Percentiles rank a stretch among this genome's conserved stretches.
Evolutionary conservation across 306 rosid species (phyloP).

Genomic region (Castanea sativa): DNA sequence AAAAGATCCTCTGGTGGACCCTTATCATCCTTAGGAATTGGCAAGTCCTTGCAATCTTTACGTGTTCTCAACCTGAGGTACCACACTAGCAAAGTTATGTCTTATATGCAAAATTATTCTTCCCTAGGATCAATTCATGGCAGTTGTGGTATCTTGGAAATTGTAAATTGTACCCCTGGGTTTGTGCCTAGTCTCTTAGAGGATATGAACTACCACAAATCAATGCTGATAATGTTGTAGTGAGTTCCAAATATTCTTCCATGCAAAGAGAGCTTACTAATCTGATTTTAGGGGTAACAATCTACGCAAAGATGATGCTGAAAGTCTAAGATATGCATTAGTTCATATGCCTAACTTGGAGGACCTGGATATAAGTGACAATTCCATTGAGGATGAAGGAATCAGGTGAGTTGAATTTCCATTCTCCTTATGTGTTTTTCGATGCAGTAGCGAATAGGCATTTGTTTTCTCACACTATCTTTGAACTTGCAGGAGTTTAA

Average conservation of each 20-base stretch:
- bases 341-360: conserved; percentile 67
- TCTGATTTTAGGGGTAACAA: conserved; percentile 61
- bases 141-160: conserved; percentile 9
- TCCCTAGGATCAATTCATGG: conserved; percentile 6
- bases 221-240: not conserved
- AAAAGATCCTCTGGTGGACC: conserved; percentile 32
- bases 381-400: conserved; percentile 73
- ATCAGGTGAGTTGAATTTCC: conserved; percentile 54
- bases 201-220: conserved; percentile 14
- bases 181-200: not conserved
- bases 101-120: conserved; percentile 17
- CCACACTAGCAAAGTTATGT: conserved; percentile 9
- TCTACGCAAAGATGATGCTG: conserved; percentile 56
- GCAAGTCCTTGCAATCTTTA: conserved; percentile 67
- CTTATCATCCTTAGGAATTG: conserved; percentile 27
- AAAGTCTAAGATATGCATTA: conserved; percentile 64
- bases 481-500: conserved; percentile 57
- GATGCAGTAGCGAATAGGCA: conserved; percentile 10
- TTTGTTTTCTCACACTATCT: conserved; percentile 30
- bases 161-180: not conserved
- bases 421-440: conserved; percentile 15
- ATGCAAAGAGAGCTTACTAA: conserved; percentile 19
- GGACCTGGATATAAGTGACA: conserved; percentile 88
- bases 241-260: conserved; percentile 3
- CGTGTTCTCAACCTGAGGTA: conserved; percentile 85